Percentiles rank a stretch among this genome's conserved stretches.
Evolutionary conservation across 257 asterid genomes (phyloP).

Genomic region (Solanum appendiculatum): DNA sequence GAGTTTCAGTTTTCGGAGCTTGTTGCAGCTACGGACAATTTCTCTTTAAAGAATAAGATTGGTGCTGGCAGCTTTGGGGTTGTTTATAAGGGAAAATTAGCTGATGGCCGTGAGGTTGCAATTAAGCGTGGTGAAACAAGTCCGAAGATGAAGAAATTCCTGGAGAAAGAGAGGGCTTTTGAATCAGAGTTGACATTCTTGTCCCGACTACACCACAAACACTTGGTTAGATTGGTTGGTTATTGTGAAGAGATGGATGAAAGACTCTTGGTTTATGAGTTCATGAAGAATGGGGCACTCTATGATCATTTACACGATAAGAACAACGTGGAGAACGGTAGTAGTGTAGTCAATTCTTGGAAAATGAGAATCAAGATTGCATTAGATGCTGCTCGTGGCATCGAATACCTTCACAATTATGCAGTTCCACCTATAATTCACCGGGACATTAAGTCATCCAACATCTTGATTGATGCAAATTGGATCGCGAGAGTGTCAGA

Average conservation of each 20-base stretch:
- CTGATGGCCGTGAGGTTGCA: not conserved
- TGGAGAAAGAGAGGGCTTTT: not conserved
- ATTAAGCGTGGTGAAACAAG: not conserved
- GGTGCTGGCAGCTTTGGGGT: constrained; percentile 1
- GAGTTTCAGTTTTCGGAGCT: not conserved
- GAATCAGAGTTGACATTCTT: not conserved
- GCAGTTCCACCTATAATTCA: constrained; percentile 2
- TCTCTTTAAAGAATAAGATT: not conserved
- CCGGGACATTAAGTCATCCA: constrained; percentile 1
- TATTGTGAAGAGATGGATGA: not conserved
- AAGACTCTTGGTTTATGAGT: constrained; percentile 4
- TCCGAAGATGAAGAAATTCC: not conserved
- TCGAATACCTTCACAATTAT: constrained; percentile 1
- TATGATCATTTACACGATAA: not conserved
- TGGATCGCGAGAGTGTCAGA: not conserved
- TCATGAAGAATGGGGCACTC: not conserved
- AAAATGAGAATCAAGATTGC: not conserved
- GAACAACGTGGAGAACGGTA: not conserved
- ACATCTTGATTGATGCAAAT: not conserved
- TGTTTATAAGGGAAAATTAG: not conserved
- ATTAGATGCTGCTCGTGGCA: not conserved
- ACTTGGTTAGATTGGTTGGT: not conserved
- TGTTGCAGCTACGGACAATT: not conserved
- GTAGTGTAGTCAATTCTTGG: not conserved
- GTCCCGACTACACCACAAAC: not conserved